Evolutionary conservation across 2,329 filamentous ascomycete genomes (phyloP).

Genomic region (Thielaviopsis punctulata): DNA sequence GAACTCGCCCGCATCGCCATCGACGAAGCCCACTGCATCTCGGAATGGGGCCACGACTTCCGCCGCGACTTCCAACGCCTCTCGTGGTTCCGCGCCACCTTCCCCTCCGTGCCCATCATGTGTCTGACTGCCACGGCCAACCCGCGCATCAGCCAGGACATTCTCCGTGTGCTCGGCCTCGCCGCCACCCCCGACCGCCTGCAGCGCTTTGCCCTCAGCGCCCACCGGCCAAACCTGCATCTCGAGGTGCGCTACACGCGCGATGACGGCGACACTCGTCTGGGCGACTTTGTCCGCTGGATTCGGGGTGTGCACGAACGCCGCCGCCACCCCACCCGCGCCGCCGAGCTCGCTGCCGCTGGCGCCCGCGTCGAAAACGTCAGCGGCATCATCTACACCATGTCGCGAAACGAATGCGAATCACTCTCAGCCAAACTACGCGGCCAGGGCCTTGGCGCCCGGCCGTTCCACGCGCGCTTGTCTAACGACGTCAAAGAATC

Average conservation of each 20-base stretch:
- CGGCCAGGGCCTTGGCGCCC: conserved; percentile 52
- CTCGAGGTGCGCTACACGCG: conserved; percentile 74
- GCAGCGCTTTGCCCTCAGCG: conserved; percentile 66
- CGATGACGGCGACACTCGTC: conserved; percentile 55
- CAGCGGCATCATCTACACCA: conserved; percentile 65
- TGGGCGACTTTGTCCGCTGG: conserved; percentile 61
- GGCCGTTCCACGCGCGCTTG: conserved; percentile 56
- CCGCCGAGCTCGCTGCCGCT: conserved; percentile 35
- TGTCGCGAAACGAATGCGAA: conserved; percentile 60
- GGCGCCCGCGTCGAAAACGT: conserved; percentile 45
- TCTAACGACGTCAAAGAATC: conserved; percentile 51
- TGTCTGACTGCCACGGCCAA: conserved; percentile 89
- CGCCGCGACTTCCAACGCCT: conserved; percentile 80
- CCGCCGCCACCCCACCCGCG: conserved; percentile 41
- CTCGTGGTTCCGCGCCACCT: conserved; percentile 66
- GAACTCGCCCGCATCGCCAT: conserved; percentile 80
- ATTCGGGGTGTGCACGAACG: conserved; percentile 55
- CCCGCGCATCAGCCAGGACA: conserved; percentile 59
- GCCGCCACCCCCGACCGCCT: conserved; percentile 39
- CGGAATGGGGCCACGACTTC: conserved; percentile 96
- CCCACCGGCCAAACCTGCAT: conserved; percentile 70
- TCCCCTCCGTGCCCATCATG: conserved; percentile 76
- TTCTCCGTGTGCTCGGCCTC: conserved; percentile 58
- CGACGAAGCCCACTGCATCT: conserved; percentile 93
- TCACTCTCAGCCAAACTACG: conserved; percentile 48